A percentile compares a stretch with the other conserved stretches of the same genome.
phyloP scores from a whole-genome alignment of 768 basidiomycete species.

The Mrakia frigida region DNA sequence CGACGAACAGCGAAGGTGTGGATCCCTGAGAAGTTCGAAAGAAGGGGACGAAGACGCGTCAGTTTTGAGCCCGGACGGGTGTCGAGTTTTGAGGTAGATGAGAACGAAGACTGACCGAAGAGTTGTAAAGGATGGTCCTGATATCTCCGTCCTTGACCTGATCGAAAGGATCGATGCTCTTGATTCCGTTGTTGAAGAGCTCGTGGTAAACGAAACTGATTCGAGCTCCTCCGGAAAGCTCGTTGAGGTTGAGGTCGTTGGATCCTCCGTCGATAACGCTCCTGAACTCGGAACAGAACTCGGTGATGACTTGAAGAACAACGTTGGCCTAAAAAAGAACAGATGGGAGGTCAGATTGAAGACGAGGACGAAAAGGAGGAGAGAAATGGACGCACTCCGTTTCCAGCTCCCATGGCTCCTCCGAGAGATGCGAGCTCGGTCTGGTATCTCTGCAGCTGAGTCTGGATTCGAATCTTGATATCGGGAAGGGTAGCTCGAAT shows the following conservation, averaged over 20 bases:
- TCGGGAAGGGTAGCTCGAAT: slow-evolving; percentile 96
- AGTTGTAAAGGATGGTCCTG: slow-evolving; percentile 91
- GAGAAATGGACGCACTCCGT: slow-evolving; percentile 48
- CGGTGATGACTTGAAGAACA: slow-evolving; percentile 94
- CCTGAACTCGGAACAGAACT: slow-evolving; percentile 95
- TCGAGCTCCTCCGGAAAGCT: slow-evolving; percentile 95
- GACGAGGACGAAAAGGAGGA: not conserved
- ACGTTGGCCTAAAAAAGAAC: slow-evolving; percentile 57
- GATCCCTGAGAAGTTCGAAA: slow-evolving; percentile 60
- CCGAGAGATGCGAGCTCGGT: slow-evolving; percentile 78
- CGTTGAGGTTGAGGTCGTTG: slow-evolving; percentile 89
- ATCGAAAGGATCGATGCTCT: slow-evolving; percentile 94
- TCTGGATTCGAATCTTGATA: slow-evolving; percentile 91
- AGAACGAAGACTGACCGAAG: slow-evolving; percentile 62
- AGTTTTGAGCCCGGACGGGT: not conserved
- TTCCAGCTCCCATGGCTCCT: slow-evolving; percentile 75
- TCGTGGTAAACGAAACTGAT: slow-evolving; percentile 99
- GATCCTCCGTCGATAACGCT: slow-evolving; percentile 96
- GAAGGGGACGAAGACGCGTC: not conserved
- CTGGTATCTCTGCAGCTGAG: slow-evolving; percentile 82
- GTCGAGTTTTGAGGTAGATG: not conserved
- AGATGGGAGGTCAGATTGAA: not conserved
- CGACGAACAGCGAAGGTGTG: slow-evolving; percentile 91
- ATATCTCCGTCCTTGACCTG: slow-evolving; percentile 99
- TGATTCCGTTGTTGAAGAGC: slow-evolving; percentile 92